These are phyloP conservation scores for Eucalyptus curtisii DNA, from an alignment of 345 rosid genomes.

Conservation along the genomic window DNA sequence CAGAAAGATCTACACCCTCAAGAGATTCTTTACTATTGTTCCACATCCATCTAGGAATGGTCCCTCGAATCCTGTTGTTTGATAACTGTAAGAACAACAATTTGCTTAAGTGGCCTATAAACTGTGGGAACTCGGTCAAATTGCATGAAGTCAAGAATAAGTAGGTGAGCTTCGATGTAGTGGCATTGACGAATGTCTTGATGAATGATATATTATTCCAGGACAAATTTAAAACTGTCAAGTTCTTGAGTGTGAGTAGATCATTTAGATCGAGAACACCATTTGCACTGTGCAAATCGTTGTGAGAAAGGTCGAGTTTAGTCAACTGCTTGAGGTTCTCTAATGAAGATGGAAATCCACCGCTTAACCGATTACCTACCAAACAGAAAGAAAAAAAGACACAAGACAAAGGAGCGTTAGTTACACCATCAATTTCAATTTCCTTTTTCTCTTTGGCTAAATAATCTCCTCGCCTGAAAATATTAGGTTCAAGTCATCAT, in stretches of 20 bases:
- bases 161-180: accelerated
- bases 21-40: neutral
- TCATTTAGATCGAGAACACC: no score
- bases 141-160: no score
- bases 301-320: accelerated
- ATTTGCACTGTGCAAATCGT: no score
- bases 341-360: neutral
- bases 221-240: accelerated
- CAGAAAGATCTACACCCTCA: accelerated
- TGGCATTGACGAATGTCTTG: no score
- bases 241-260: no score
- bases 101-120: no score
- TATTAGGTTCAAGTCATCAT: neutral
- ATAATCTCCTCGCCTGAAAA: neutral
- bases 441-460: neutral
- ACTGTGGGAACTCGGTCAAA: no score
- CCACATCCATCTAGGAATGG: neutral
- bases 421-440: neutral
- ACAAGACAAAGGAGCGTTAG: neutral
- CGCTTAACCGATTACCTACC: neutral
- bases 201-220: no score
- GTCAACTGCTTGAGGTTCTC: neutral
- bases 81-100: no score
- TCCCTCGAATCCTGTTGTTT: neutral
- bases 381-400: neutral